These are phyloP conservation scores for Fusarium aywerte DNA, from an alignment of 2,329 filamentous ascomycete species.

Conservation along the genomic window DNA sequence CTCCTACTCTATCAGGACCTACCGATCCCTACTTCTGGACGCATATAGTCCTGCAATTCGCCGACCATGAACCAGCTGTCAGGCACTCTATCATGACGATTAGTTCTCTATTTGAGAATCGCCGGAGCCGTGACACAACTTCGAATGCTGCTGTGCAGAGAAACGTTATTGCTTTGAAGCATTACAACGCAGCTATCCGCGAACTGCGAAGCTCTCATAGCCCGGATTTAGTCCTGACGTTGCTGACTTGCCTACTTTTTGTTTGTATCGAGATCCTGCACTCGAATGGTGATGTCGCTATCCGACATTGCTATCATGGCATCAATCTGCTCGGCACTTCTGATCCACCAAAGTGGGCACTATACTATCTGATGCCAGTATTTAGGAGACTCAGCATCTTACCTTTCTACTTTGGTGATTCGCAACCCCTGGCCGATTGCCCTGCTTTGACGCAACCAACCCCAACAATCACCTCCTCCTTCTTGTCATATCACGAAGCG, in stretches of 20 bases:
- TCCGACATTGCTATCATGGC: conserved; percentile 14
- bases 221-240: conserved; percentile 5
- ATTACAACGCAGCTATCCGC: conserved; percentile 18
- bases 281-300: conserved; percentile 20
- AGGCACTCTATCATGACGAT: conserved; percentile 26
- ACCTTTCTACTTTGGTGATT: conserved; percentile 24
- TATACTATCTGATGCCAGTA: conserved; percentile 1
- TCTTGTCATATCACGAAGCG: conserved; percentile 1
- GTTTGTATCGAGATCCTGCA: conserved; percentile 22
- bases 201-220: not conserved
- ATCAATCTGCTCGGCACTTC: conserved; percentile 1
- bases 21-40: conserved; percentile 38
- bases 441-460: not conserved
- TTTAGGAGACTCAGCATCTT: conserved; percentile 14
- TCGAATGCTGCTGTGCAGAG: not conserved
- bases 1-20: conserved; percentile 27
- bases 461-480: not conserved
- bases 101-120: conserved; percentile 12
- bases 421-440: conserved; percentile 4
- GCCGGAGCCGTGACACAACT: not conserved
- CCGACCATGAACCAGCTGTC: conserved; percentile 26
- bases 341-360: conserved; percentile 8
- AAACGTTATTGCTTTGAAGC: conserved; percentile 10
- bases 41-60: conserved; percentile 30
- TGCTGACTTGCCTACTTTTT: conserved; percentile 20